phyloP scores from a whole-genome alignment of 768 basidiomycete genomes.

The Phlebiopsis flavidoalba region DNA sequence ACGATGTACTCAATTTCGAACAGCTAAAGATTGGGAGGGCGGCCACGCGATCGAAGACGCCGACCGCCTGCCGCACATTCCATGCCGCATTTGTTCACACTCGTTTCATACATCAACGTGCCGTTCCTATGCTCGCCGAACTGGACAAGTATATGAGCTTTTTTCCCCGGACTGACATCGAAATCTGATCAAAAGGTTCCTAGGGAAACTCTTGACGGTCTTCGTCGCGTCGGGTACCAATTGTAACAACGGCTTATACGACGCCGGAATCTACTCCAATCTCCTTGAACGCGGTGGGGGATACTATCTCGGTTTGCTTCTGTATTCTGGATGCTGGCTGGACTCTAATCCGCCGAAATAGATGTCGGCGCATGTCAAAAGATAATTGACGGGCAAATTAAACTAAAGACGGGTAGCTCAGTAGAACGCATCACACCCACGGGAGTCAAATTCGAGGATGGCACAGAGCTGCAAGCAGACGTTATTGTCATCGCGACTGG shows the following conservation, averaged over 20 bases:
- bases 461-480: slow-evolving; percentile 19
- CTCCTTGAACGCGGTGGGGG: slow-evolving; percentile 32
- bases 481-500: slow-evolving; percentile 25
- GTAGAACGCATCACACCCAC: slow-evolving; percentile 23
- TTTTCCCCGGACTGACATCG: too few relatives aligned
- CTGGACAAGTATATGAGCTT: slow-evolving; percentile 18
- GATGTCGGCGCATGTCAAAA: slow-evolving; percentile 36
- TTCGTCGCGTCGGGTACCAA: slow-evolving; percentile 55
- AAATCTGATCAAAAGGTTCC: too few relatives aligned
- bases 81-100: slow-evolving; percentile 33
- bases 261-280: slow-evolving; percentile 43
- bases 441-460: slow-evolving; percentile 19
- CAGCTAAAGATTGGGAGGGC: slow-evolving; percentile 39
- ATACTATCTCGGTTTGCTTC: slow-evolving; percentile 31
- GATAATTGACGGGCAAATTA: slow-evolving; percentile 46
- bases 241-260: slow-evolving; percentile 44
- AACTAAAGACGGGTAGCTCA: slow-evolving; percentile 37
- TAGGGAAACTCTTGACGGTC: slow-evolving; percentile 43
- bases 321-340: background rate
- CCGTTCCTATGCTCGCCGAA: slow-evolving; percentile 26
- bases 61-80: slow-evolving; percentile 49
- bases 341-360: slow-evolving; percentile 5
- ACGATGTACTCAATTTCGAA: background rate
- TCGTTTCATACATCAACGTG: slow-evolving; percentile 25
- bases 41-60: slow-evolving; percentile 41